phyloP scores from a whole-genome alignment of 495 filamentous ascomycete genomes.

The Evernia prunastri region DNA sequence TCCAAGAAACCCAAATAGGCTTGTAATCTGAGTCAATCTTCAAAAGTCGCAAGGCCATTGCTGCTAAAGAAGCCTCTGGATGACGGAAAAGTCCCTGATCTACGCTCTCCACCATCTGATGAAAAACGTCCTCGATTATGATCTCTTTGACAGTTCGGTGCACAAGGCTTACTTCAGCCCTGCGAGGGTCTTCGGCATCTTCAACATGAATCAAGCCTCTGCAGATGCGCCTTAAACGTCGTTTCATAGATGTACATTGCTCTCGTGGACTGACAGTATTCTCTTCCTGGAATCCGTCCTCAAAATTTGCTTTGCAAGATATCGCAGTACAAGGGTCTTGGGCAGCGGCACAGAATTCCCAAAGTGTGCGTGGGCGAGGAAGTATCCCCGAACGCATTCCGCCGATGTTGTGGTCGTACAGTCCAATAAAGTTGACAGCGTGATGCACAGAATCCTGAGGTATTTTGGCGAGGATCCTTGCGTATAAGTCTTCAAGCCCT shows the following conservation, averaged over 20 bases:
- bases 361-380: not conserved
- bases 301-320: constrained; percentile 7
- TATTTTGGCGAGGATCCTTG: constrained; percentile 5
- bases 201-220: not conserved
- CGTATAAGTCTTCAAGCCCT: constrained; percentile 2
- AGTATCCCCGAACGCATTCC: too few species aligned
- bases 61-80: not conserved
- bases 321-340: constrained; percentile 5
- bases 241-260: not conserved
- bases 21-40: not conserved
- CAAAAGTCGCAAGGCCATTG: constrained; percentile 2
- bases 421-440: not conserved
- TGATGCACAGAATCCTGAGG: not conserved
- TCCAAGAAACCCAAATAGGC: not conserved
- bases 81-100: not conserved
- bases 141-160: constrained; percentile 8
- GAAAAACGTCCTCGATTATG: not conserved
- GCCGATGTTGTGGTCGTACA: not conserved
- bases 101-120: constrained; percentile 1
- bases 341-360: not conserved
- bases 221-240: constrained; percentile 1
- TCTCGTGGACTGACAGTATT: not conserved
- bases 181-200: not conserved
- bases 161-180: constrained; percentile 4
- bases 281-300: not conserved